A percentile compares a stretch with the other conserved stretches of the same genome.
Conservation (phyloP, 768 basidiomycete genomes). For the Botryobasidium botryosum region DNA sequence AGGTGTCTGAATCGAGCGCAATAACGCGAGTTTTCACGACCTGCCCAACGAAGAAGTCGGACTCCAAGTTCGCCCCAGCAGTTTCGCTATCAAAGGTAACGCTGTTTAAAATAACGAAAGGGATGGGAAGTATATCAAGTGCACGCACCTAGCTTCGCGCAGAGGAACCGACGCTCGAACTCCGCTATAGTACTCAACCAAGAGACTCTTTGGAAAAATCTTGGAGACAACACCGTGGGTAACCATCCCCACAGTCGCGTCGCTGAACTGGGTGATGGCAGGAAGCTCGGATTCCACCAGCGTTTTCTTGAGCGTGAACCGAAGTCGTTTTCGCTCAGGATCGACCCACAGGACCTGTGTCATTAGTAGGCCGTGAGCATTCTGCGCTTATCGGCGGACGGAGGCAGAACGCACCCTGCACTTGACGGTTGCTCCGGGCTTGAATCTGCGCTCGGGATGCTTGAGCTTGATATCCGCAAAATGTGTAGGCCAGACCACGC, state of each 20-base stretch:
- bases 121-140: not conserved
- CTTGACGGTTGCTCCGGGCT: constrained; percentile 63
- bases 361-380: constrained; percentile 3
- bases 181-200: constrained; percentile 86
- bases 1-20: constrained; percentile 36
- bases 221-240: constrained; percentile 74
- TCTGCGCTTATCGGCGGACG: constrained; percentile 3
- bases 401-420: constrained; percentile 44
- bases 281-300: constrained; percentile 68
- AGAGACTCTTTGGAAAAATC: constrained; percentile 57
- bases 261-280: constrained; percentile 44
- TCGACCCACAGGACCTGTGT: constrained; percentile 68
- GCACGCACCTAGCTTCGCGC: constrained; percentile 60
- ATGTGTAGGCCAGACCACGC: constrained; percentile 85
- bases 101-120: not conserved
- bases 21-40: constrained; percentile 73
- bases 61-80: constrained; percentile 14
- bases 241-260: constrained; percentile 50
- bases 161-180: constrained; percentile 65
- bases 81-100: not conserved
- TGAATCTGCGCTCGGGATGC: constrained; percentile 84
- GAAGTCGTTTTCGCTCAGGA: constrained; percentile 59
- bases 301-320: constrained; percentile 81
- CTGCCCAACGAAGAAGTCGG: constrained; percentile 61
- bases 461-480: constrained; percentile 91